Base-by-base conservation (phyloP, 176 grass and related monocot species). In the Oryza longistaminata region DNA sequence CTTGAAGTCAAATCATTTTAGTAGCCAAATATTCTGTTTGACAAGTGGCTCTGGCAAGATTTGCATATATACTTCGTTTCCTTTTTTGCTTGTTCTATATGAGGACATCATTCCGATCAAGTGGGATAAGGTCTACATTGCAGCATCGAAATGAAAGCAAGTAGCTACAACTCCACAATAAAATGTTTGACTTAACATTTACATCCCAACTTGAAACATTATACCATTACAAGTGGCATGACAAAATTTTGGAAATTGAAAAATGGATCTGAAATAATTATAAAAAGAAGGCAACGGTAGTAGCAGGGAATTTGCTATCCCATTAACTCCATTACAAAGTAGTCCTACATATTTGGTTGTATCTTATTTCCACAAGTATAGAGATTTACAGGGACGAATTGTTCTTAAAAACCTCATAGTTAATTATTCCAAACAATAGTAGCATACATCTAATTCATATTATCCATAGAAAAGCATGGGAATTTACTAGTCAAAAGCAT, bases 21-120 rank as follows among this genome's bases (percentile, higher is more conserved):
- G 16, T 40, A 53, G 64, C 64, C 71, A 50, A 73, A 48, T 64
- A 14, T 58, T 85, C 66, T 79, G 7, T 48, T 64, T 16, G 13
- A 83, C 27, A 52, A 50, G 43, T 75, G 27, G 43, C 22, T 52
- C 42, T 33, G 72, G 58, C 34, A 65, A 79, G 84, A 79, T 86
- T 65, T 79, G 84, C 76, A 79, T 66, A 86, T 86, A 86, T 86
- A 64, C 66, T n/a, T 19, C 40, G 21, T 85, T 85, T 71, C 11
- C 55, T 79, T 65, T 79, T 86, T 72, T 65, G 27, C 11, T 66
- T 73, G 40, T 73, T 26, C 21, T 42, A 73, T 73, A 19, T 29
- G 42, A 27, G 6, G 40, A 14, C 58, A 66, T 86, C 76, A n/a
- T 86, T 73, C 70, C 12, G 6, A 27, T 86, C 55, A 66, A 66